Base-by-base conservation (phyloP, 208 protist genomes). In the Leishmania arabica region DNA sequence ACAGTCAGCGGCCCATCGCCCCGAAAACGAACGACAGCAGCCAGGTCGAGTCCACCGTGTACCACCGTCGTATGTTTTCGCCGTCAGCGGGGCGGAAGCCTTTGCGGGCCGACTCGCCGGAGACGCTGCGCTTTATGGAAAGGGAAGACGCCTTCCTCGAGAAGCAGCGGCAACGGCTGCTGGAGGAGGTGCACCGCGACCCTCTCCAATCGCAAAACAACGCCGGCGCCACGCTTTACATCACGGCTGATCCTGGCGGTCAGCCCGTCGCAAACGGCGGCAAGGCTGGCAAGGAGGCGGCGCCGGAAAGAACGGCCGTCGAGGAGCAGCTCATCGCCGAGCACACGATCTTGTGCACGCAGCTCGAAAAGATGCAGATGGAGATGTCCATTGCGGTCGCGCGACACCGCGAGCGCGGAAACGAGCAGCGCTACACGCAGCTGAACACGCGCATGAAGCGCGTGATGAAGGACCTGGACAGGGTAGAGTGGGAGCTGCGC, bases 341-440 rank as follows among this genome's bases (percentile, higher is more conserved):
- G 85, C 82, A 72, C 13, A 64, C 78, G 8, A 77, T 82, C n/a
- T 64, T 92, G 53, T 37, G 83, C 34, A 88, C 80, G 9, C 90
- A 93, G 70, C 74, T 93, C 60, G 85, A 90, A 76, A 84, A 84
- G 66, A 83, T 93, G 83, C 81, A 89, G 80, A 80, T 87, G 62
- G 88, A 93, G 82, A 71, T 86, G 54, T 73, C 78, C 21, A 84
- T 84, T 8, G 56, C 80, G 7, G 66, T 83, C 3, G 2, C n/a
- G 49, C 75, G 70, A 21, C 76, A 87, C 73, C 77, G 75, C 24
- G 90, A 93, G 72, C 81, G 66, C 13, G 90, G 90, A 27, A 78
- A 84, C 27, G 88, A 91, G 80, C 76, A 78, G 74, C 87, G 86
- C 37, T 93, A 93, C 76, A 34, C 71, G 0, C 88, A 91, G 79